Percentiles rank a stretch among this genome's conserved stretches.
Evolutionary conservation across 257 asterid genomes (phyloP).

Genomic region (Rauvolfia tetraphylla): DNA sequence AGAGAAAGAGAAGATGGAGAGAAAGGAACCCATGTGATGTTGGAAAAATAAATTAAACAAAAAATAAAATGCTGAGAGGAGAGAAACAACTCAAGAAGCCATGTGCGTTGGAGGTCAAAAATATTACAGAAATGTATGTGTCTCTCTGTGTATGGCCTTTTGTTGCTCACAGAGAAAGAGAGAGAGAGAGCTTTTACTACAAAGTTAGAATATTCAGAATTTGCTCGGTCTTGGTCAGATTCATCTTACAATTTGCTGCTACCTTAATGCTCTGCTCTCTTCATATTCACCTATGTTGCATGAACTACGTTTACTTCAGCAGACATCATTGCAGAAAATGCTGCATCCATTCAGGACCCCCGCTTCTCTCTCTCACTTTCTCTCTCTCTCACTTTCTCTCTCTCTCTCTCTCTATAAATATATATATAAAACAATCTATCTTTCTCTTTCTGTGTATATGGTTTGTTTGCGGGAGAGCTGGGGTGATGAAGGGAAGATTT

Average conservation of each 20-base stretch:
- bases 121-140: slow-evolving; percentile 24
- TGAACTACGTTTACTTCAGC: neutral
- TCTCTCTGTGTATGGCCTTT: neutral
- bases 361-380: no score
- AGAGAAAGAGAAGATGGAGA: slow-evolving; percentile 38
- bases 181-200: no score
- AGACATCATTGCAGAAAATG: neutral
- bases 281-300: neutral
- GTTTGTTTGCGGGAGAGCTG: neutral
- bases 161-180: neutral
- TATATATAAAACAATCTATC: neutral
- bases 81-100: slow-evolving; percentile 37
- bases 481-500: slow-evolving; percentile 9
- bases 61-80: neutral
- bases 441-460: neutral
- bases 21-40: slow-evolving; percentile 55
- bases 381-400: neutral
- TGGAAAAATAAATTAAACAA: slow-evolving; percentile 8
- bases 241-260: slow-evolving; percentile 19
- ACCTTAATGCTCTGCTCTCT: neutral
- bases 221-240: slow-evolving; percentile 8
- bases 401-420: neutral
- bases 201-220: neutral
- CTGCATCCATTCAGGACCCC: slow-evolving; percentile 13
- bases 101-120: slow-evolving; percentile 38